Evolutionary conservation across 345 rosid species (phyloP), one percentile per base, ranked within the genome.

Genomic region (Kandelia obovata): DNA sequence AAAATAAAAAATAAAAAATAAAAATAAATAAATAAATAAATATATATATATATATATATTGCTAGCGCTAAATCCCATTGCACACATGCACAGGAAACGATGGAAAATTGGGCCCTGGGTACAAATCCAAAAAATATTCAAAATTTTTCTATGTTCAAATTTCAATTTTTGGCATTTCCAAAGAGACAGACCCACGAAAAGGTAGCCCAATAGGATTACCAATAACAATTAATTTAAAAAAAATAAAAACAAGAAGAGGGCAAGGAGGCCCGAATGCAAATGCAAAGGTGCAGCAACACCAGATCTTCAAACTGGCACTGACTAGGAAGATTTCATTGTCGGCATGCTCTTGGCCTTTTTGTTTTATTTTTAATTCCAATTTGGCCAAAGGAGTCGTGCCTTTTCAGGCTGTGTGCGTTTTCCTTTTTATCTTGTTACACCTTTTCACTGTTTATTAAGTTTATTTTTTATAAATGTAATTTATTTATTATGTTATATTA

Each of bases 321-420:
- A 65, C 71, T 27, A 9, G 20, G 10, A 17, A 61, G 56, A 74
- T 59, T 81, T 65, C 52, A 25, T 27, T 77, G 81, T 78, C 81
- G 79, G 79, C 53, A 66, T 60, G 57, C 75, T 46, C 55, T 63
- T 49, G 61, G 73, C 51, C 68, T 73, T 65, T 43, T 70, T 58
- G 26, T 5, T 32, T 32, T 31, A 0, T 31, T 34, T 34, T 34
- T 34, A 31, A 2, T 32, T 7, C 27, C 39, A 46, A 11, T 64
- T 69, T 65, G 10, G 3, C 58, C 59, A 58, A 69, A 72, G 69
- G 80, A 23, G 0, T 69, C 64, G 78, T 66, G 63, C 63, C 83
- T 77, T 72, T 77, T 68, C 65, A 77, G 69, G 78, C 37, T 5
- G 8, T 5, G 8, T 25, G 0, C 11, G 27, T 37, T 58, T 66